Evolutionary conservation across 345 rosid species (phyloP).

Genomic region (Rubroshorea leprosula): DNA sequence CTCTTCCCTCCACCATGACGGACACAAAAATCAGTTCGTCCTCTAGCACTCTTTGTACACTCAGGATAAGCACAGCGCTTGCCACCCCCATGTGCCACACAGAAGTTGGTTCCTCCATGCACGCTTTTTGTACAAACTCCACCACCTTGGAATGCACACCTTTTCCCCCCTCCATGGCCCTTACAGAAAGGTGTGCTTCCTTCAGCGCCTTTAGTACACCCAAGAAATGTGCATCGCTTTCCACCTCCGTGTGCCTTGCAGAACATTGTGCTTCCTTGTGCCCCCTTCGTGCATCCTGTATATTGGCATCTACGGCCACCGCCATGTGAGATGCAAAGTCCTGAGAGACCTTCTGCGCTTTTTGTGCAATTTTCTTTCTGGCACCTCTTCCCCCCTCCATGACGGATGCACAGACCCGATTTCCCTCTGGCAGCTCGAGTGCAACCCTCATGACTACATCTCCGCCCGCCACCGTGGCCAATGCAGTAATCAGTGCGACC

Average conservation of each 20-base stretch:
- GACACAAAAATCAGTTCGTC: conserved; percentile 88
- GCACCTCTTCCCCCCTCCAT: conserved; percentile 98
- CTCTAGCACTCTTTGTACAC: conserved; percentile 98
- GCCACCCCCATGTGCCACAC: conserved; percentile 98
- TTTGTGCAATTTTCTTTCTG: conserved; percentile 80
- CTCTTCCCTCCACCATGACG: conserved; percentile 99
- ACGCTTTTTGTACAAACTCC: conserved; percentile 90
- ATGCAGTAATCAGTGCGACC: conserved; percentile 95
- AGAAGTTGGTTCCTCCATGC: conserved; percentile 96
- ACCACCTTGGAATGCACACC: conserved; percentile 82
- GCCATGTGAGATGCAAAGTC: conserved; percentile 94
- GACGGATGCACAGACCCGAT: conserved; percentile 91
- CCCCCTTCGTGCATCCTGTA: conserved; percentile 81
- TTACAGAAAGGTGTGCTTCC: conserved; percentile 97
- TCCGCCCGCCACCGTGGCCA: conserved; percentile 95
- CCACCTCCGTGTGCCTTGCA: conserved; percentile 99
- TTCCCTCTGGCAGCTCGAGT: conserved; percentile 93
- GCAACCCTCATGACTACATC: conserved; percentile 83
- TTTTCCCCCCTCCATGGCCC: conserved; percentile 97
- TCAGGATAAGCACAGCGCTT: conserved; percentile 87
- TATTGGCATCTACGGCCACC: conserved; percentile 93
- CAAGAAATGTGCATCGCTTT: conserved; percentile 70
- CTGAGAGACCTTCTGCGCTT: conserved; percentile 97
- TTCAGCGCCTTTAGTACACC: conserved; percentile 95
- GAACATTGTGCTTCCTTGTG: conserved; percentile 97